Base-by-base conservation (phyloP, 768 basidiomycete genomes). In the Lyophyllum semitale region DNA sequence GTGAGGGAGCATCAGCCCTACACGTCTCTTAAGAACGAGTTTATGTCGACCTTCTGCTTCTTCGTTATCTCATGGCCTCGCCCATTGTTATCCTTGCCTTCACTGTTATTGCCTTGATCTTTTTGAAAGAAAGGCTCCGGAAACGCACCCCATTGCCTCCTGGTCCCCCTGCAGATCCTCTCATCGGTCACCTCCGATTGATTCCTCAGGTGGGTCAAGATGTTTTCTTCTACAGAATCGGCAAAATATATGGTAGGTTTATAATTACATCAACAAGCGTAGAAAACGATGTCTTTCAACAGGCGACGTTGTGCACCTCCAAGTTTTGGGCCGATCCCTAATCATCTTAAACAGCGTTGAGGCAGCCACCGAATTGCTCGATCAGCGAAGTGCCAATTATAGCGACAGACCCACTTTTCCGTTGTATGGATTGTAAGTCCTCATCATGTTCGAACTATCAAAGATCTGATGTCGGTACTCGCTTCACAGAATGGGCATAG, bases 161-260 rank as follows among this genome's bases (percentile, higher is more conserved):
- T 18, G 66, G 74, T 1, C 75, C 72, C 7, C 74, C 73, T 11
- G 60, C 66, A 6, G 68, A 73, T 37, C 70, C 72, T 1, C 20
- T 77, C 29, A 64, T 75, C 15, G 75, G 75, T 1, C 71, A 77
- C 48, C 58, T 71, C 6, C 67, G 71, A 4, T 47, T 66, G 9
- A 68, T 77, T 22, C 75, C 73, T 7, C 23, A 61, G 2, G 54
- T 55, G 5, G 59, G 68, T 40, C 59, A 62, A 32, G 63, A 66
- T 1, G 54, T 65, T 2, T 60, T 63, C n/a, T 73, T 70, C 55
- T 65, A 68, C 47, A 48, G 66, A 35, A 68, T 69, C 62, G 62
- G 69, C 0, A 68, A 71, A 55, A 62, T 38, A 51, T 73, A 74
- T 54, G 75, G 75, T 71, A n/a, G 11, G 61, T 30, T 41, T 26